phyloP scores from a whole-genome alignment of 2,329 filamentous ascomycete species.

The Colletotrichum eleusines region DNA sequence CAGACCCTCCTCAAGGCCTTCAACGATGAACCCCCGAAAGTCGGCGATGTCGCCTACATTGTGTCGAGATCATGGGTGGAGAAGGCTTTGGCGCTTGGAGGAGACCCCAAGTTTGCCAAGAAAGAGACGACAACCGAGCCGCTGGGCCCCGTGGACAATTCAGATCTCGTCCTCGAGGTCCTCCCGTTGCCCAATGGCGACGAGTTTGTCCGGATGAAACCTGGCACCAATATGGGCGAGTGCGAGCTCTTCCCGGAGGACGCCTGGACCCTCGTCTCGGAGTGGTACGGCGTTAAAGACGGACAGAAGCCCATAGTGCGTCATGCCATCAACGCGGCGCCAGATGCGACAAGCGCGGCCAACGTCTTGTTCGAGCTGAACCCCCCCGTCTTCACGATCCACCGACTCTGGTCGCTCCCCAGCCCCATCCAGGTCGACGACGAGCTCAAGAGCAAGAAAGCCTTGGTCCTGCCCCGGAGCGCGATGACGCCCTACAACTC shows the following conservation, averaged over 20 bases:
- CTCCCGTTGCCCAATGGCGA: slow-evolving; percentile 62
- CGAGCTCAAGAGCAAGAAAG: slow-evolving; percentile 70
- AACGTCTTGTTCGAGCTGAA: slow-evolving; percentile 87
- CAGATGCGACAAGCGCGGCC: slow-evolving; percentile 63
- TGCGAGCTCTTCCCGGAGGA: slow-evolving; percentile 82
- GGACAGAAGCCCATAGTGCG: slow-evolving; percentile 80
- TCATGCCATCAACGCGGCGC: slow-evolving; percentile 80
- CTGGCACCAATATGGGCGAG: slow-evolving; percentile 75
- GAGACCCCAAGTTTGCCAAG: slow-evolving; percentile 66
- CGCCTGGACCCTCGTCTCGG: slow-evolving; percentile 84
- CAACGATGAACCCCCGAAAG: slow-evolving; percentile 66
- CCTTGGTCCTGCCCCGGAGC: slow-evolving; percentile 76
- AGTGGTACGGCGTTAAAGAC: slow-evolving; percentile 83
- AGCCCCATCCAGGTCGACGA: slow-evolving; percentile 69
- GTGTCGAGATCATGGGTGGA: slow-evolving; percentile 85
- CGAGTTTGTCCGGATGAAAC: slow-evolving; percentile 79
- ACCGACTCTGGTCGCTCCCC: slow-evolving; percentile 77
- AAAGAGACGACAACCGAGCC: slow-evolving; percentile 70
- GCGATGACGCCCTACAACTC: slow-evolving; percentile 75
- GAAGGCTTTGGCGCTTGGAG: slow-evolving; percentile 75
- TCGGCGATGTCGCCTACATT: slow-evolving; percentile 81
- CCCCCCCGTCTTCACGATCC: slow-evolving; percentile 86
- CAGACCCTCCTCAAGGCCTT: slow-evolving; percentile 69
- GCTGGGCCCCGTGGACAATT: slow-evolving; percentile 88
- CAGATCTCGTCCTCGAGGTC: slow-evolving; percentile 78